Evolutionary conservation across 2,329 filamentous ascomycete genomes (phyloP).

Genomic region (Pezicula carpinea): DNA sequence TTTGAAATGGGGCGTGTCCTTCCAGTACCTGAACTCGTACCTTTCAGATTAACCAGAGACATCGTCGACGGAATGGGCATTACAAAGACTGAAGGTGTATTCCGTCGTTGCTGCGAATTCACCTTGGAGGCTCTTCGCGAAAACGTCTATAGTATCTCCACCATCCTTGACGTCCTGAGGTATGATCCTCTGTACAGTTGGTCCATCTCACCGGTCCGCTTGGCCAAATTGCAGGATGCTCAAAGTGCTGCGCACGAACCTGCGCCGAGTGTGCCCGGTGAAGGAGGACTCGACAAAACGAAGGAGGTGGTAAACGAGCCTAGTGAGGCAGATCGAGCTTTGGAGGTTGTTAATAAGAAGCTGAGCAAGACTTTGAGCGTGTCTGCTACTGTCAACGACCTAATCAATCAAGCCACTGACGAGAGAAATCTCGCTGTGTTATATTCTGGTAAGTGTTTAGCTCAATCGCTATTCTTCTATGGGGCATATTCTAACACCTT

Average conservation of each 20-base stretch:
- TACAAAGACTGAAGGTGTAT: slow-evolving; percentile 91
- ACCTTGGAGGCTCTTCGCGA: slow-evolving; percentile 92
- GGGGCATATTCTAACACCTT: slow-evolving; percentile 6
- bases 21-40: slow-evolving; percentile 90
- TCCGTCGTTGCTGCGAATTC: slow-evolving; percentile 97
- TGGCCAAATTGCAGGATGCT: slow-evolving; percentile 61
- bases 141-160: slow-evolving; percentile 97
- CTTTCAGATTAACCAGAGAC: slow-evolving; percentile 90
- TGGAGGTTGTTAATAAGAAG: slow-evolving; percentile 95
- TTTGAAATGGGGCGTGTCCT: slow-evolving; percentile 97
- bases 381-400: slow-evolving; percentile 89
- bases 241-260: slow-evolving; percentile 37
- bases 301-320: slow-evolving; percentile 49
- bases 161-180: slow-evolving; percentile 92
- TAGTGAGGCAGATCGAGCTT: slow-evolving; percentile 82
- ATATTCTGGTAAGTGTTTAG: slow-evolving; percentile 52
- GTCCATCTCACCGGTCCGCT: slow-evolving; percentile 72
- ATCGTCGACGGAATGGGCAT: slow-evolving; percentile 97
- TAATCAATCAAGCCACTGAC: slow-evolving; percentile 94
- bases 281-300: slow-evolving; percentile 18
- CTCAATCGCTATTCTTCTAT: neutral
- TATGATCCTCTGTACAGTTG: slow-evolving; percentile 97
- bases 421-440: slow-evolving; percentile 87
- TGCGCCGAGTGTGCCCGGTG: slow-evolving; percentile 27
- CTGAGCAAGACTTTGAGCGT: slow-evolving; percentile 90